Evolutionary conservation across 2,329 filamentous ascomycete species (phyloP), one percentile per base, ranked within the genome.

Genomic region (Helminthosporium solani): DNA sequence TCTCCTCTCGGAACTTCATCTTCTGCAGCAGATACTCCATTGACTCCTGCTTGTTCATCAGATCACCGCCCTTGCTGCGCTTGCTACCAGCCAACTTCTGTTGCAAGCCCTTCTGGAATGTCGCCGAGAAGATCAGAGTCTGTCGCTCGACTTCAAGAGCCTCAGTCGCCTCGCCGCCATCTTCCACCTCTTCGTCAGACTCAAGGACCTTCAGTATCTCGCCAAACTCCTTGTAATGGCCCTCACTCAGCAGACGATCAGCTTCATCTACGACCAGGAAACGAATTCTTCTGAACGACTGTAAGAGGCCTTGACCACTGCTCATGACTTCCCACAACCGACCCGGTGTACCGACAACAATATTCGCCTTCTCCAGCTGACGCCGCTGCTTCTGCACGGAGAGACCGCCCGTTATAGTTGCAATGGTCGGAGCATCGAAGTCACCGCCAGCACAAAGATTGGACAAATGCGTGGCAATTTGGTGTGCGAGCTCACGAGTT

Each of bases 351-450:
- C 85, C 92, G 45, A 99, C 82, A n/a, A 99, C 83, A 40, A 99
- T 88, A 61, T 99, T 90, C 2, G 92, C 92, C 61, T 85, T 84
- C 37, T 84, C 80, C 19, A 99, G 73, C 61, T 92, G 84, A 38
- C 94, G 82, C 63, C 95, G 87, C 66, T 99, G 94, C 72, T 99
- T 99, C 55, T 94, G 86, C n/a, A 96, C 80, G 2, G 94, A 95
- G 25, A 99, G 72, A 33, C 94, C 94, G 58, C 94, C 94, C 0
- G 92, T 99, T 6, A 99, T 79, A 0, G 92, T 90, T 41, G 88
- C 90, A n/a, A 96, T 77, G 12, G 67, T 72, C 2, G 80, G 80
- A 31, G 73, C 67, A 3, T 74, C 79, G 44, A 86, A 86, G 0
- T 87, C 83, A 0, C 83, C 77, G 42, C 78, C 78, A 0, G 81